Base-by-base conservation (phyloP, 805 yeast genomes). In the Wickerhamiella spandovensis region DNA sequence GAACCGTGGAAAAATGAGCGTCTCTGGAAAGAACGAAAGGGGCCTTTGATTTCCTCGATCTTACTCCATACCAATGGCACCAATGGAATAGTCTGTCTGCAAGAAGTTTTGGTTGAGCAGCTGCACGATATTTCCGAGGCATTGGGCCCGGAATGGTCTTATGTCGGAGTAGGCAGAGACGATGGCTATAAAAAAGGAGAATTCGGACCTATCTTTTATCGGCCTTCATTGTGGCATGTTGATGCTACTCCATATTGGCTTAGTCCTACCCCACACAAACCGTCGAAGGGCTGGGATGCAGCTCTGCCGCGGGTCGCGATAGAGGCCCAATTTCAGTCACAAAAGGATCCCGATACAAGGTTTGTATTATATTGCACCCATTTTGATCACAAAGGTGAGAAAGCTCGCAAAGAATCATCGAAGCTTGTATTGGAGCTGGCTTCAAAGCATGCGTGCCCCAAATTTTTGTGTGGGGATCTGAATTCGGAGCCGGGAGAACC, bases 401-500 rank as follows among this genome's bases (percentile, higher is more conserved):
- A 56, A 1, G 74, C 78, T n/a, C 62, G 80, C 52, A 55, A 60
- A 23, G 69, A 72, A 47, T 69, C 76, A 5, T 73, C 75, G 5
- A 68, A 72, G 43, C 53, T 75, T 52, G 69, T 73, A 43, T 65
- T 69, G 13, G 22, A 48, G 15, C 51, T 51, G 37, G 55, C 59
- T 28, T 59, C 58, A 9, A 65, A 64, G 10, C 62, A 64, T 22
- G 71, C 53, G 66, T 18, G 39, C 20, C 69, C 72, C 2, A 68
- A 72, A 1, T 64, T 76, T 47, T 63, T 78, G n/a, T 64, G 70
- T 15, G 83, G 83, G 2, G 82, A 78, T 58, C 74, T 79, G 64
- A 79, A 79, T 57, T 71, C 79, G 37, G 65, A 69, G 48, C 71
- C 74, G 0, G 54, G 61, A n/a, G 74, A 72, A 17, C 67, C 61